A percentile compares a stretch with the other conserved stretches of the same genome.
Conservation (phyloP, 2,329 filamentous ascomycete species). For the Metarhizium sp. region DNA sequence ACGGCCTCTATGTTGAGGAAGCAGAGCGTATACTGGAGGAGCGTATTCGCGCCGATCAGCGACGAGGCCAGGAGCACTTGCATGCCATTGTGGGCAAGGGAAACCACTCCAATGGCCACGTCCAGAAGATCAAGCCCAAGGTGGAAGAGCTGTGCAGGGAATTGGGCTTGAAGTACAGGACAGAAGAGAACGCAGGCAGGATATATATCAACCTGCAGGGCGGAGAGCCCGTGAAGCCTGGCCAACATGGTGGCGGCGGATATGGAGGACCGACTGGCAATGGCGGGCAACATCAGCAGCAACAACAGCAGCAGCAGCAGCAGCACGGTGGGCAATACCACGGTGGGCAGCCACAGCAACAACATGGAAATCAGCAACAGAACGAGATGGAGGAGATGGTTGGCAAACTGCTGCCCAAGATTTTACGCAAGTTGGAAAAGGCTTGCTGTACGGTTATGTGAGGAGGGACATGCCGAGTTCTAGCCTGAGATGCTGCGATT, state of each 20-base stretch:
- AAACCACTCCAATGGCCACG: slow-evolving; percentile 70
- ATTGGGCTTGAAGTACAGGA: slow-evolving; percentile 70
- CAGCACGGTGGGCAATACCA: neutral
- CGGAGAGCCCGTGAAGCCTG: slow-evolving; percentile 46
- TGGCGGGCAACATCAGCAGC: slow-evolving; percentile 23
- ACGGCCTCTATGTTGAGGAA: slow-evolving; percentile 91
- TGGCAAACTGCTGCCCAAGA: slow-evolving; percentile 48
- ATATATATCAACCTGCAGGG: slow-evolving; percentile 84
- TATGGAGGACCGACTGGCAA: slow-evolving; percentile 26
- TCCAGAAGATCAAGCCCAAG: slow-evolving; percentile 93
- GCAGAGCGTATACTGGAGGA: slow-evolving; percentile 84
- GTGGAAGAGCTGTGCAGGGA: slow-evolving; percentile 82
- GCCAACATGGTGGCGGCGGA: slow-evolving; percentile 11
- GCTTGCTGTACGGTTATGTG: slow-evolving; percentile 71
- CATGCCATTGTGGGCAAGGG: slow-evolving; percentile 96
- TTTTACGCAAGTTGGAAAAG: slow-evolving; percentile 57
- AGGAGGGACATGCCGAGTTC: slow-evolving; percentile 7
- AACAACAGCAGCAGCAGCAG: slow-evolving; percentile 26
- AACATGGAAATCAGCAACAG: slow-evolving; percentile 32
- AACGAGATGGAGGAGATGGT: slow-evolving; percentile 51
- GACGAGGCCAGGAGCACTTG: slow-evolving; percentile 68
- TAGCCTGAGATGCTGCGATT: neutral
- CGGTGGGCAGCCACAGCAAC: slow-evolving; percentile 8
- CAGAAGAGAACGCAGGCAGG: slow-evolving; percentile 81
- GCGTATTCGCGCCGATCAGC: slow-evolving; percentile 69